Base-by-base conservation (phyloP, 2,329 filamentous ascomycete genomes). In the Paramyrothecium sp. region DNA sequence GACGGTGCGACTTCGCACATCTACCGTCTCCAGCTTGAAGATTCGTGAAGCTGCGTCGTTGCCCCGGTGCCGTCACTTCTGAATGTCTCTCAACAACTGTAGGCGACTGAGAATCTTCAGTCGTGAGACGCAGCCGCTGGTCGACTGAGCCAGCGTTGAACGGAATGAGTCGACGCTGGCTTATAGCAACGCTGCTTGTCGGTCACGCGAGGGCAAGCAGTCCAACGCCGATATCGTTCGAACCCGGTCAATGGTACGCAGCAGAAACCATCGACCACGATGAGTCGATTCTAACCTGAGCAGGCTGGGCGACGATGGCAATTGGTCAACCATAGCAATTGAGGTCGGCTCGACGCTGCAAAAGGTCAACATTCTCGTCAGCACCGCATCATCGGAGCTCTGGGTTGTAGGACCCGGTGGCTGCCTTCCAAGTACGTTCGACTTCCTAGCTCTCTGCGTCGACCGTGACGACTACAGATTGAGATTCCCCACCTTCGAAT, bases 321-420 rank as follows among this genome's bases (percentile, higher is more conserved):
- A 81, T 60, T 93, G 90, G 90, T 91, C 89, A 17, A 84, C 88
- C 7, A 85, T 91, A 61, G 78, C 77, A 13, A 77, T 92, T 51
- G 58, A 63, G 7, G 58, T 82, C 75, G 64, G 78, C 82, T 71
- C 74, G 20, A 63, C 71, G 11, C 65, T 65, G 7, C 67, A 75
- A 54, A 30, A 62, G 11, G 66, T 78, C 58, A 70, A 75, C 61
- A 70, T 79, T 33, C 67, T 79, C 13, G 79, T 88, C 54, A 91
- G 87, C 65, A 92, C 89, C 7, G 81, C 83, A 13, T 79, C 87
- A 47, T 90, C 89, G 38, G 88, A 91, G 70, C 86, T 88, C 48
- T 91, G 89, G 88, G 81, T 85, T 3, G 76, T 92, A 44, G 79
- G 86, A 54, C 75, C 80, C 1, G 77, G 79, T 58, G 87, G 85